Base-by-base conservation (phyloP, 2,329 filamentous ascomycete genomes). In the Colletotrichum orbiculare region DNA sequence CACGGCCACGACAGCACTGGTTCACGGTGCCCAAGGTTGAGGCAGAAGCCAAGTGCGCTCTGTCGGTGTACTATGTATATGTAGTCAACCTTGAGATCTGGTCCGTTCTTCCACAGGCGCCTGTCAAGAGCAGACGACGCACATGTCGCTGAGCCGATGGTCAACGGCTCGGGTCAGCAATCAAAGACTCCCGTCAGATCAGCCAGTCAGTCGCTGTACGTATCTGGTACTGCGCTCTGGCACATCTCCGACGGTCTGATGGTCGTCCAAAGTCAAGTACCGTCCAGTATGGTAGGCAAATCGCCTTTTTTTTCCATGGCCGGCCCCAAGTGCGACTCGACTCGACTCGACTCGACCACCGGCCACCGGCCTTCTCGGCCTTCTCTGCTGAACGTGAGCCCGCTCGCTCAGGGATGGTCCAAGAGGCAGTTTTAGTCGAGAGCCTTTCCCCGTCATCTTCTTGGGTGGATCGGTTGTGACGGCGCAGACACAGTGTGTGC, bases 391-490 rank as follows among this genome's bases (percentile, higher is more conserved):
- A 60, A 52, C 35, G 25, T 25, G 25, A 25, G 25, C 25, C 25
- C 25, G 25, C 25, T 43, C 56, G 56, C 56, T 64, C 61, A 64
- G 61, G 61, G 61, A 64, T 64, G 46, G 52, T 39, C 59, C 58
- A 66, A 63, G 63, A 63, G 63, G 63, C 63, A 66, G 57, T 63
- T 66, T 63, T 66, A 63, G 63, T 66, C 58, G 63, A 52, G 50
- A 25, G 25, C 35, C 35, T 25, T 25, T 60, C 56, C 38, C 38
- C 56, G 49, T 64, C 61, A 60, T 60, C 61, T 64, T 64, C 61
- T 66, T 63, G 52, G 63, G 54, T 67, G 64, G 64, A 67, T 61
- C 60, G 60, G 64, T 41, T 67, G 54, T 53, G 55, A 65, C 64
- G 61, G 60, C 64, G 58, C 63, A 54, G 43, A 11, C 46, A 37